Base-by-base conservation (phyloP, 768 basidiomycete species). In the Leccinum subgranulosum region DNA sequence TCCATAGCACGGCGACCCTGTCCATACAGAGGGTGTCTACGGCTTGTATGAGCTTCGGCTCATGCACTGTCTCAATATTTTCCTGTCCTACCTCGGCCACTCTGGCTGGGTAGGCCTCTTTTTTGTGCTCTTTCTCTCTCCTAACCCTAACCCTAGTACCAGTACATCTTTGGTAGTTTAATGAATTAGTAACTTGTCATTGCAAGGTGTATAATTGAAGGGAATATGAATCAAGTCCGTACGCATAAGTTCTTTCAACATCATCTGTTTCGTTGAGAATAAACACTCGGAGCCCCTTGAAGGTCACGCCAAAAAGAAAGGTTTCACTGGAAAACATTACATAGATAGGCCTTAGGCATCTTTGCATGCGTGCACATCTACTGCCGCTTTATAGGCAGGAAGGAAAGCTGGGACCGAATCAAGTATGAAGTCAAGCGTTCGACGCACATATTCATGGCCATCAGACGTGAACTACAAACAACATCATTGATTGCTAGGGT, bases 41-140 rank as follows among this genome's bases (percentile, higher is more conserved):
- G 73, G 74, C 74, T 81, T 80, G 79, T 79, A 75, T 79, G 72
- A 72, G 81, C 82, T 82, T 81, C 77, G 84, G 85, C 78, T 79
- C 82, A 85, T 85, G 86, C 84, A 87, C 80, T 80, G 83, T 86
- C 84, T 78, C 64, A 86, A 87, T 87, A 87, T 87, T 87, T 87
- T 79, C 84, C 85, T 74, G 84, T 86, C 81, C 82, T 76, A 75
- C 79, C 79, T 77, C 66, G 77, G 79, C 79, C 79, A 73, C 79
- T 80, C 78, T 71, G 69, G 69, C 69, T 73, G 65, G 71, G 69
- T 55, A 71, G 71, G 69, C 69, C 69, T 1, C 62, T 53, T 59
- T 62, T 64, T 59, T 67, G 52, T 51, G 64, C 17, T 2, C 19
- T 3, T 66, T 33, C 1, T 3, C 0, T 0, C 0, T 60, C 6